Base-by-base conservation (phyloP, 179 eudicot species). In the Actinidia arguta region DNA sequence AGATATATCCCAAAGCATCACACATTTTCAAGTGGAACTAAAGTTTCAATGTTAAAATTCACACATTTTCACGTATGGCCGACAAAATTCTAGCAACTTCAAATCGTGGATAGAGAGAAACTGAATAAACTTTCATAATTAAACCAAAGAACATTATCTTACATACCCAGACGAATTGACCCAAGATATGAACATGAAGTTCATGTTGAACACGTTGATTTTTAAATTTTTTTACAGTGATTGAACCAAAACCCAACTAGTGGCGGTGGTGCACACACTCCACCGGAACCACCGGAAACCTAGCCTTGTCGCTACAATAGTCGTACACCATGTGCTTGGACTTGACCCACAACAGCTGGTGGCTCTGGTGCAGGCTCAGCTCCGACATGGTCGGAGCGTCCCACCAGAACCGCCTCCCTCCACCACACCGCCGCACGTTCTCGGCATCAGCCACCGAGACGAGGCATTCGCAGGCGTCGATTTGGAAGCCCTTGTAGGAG, bases 181-280 rank as follows among this genome's bases (percentile, higher is more conserved):
- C 80, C 58, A 79, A 79, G 67, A 55, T 13, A 80, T 24, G 4
- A 68, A 80, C 83, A 83, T 66, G 75, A 36, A 83, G 86, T 63
- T 83, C 86, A 83, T 66, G 81, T 83, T 79, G 12, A 79, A 54
- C 27, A 44, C 54, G 2, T 44, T 22, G 25, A 71, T 56, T 66
- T 56, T 10, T 5, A 4, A 3, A 2, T 13, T 8, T 0, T 17
- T 61, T 59, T 59, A 81, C 8, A 8, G 66, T 20, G 63, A 39
- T 68, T 68, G 48, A 36, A 68, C 73, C 73, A 39, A 52, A 68
- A 17, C 13, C 14, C 39, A 10, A 17, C 83, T 81, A 66, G 86
- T 95, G 98, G 82, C 74, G 93, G 73, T 93, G 97, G 86, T 93
- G 97, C 82, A 78, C 80, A 77, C 98, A 95, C 88, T 95, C 98